Evolutionary conservation across 2,329 filamentous ascomycete species (phyloP).

Genomic region (Blastomyces percursus): DNA sequence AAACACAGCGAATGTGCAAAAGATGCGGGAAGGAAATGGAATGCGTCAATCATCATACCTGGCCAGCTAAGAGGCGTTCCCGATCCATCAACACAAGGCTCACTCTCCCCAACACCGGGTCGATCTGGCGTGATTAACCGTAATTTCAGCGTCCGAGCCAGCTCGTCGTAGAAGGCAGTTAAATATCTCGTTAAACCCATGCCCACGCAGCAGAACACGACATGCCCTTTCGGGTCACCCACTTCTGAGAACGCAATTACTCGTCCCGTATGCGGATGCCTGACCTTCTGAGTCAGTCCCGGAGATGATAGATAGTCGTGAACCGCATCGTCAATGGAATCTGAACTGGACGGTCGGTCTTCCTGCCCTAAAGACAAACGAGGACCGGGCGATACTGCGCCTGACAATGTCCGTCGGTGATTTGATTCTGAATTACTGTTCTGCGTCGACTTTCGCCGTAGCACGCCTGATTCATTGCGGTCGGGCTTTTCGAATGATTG

Average conservation of each 20-base stretch:
- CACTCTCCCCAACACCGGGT: constrained; percentile 86
- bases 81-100: constrained; percentile 67
- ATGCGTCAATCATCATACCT: constrained; percentile 48
- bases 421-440: constrained; percentile 17
- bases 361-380: constrained; percentile 8
- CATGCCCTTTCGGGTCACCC: constrained; percentile 79
- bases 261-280: constrained; percentile 73
- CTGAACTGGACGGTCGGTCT: constrained; percentile 58
- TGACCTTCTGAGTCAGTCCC: constrained; percentile 76
- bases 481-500: constrained; percentile 19
- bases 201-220: constrained; percentile 91
- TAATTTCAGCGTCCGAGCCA: constrained; percentile 77
- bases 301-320: constrained; percentile 73
- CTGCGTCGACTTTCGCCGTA: constrained; percentile 22
- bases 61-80: constrained; percentile 89
- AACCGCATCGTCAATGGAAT: constrained; percentile 82
- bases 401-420: constrained; percentile 31
- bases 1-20: constrained; percentile 20
- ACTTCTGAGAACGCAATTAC: constrained; percentile 95
- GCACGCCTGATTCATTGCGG: constrained; percentile 18
- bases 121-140: constrained; percentile 88
- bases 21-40: background rate
- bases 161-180: constrained; percentile 92
- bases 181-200: constrained; percentile 97
- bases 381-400: constrained; percentile 7